Evolutionary conservation across 306 rosid species (phyloP), one percentile per base, ranked within the genome.

Genomic region (Cajanus cajan): DNA sequence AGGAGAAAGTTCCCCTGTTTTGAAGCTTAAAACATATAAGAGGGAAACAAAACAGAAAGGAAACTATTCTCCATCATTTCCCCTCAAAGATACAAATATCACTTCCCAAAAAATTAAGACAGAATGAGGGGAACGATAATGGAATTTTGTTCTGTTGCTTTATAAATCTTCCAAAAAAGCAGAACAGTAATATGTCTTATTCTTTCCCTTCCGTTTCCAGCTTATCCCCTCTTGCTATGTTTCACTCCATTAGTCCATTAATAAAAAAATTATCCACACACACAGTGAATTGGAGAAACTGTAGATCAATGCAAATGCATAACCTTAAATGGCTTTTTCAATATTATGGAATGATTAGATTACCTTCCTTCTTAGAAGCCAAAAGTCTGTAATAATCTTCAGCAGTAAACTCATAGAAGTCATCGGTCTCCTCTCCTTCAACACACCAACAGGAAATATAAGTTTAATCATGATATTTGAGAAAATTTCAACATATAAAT

Each of bases 351-450:
- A 71, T 36, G 28, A 69, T 72, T 16, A 52, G 24, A 65, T 86
- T 88, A 91, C 98, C 98, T 73, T 89, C 90, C 82, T 88, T 94
- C 78, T 87, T 90, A 37, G 89, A 37, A 15, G 90, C 86, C 70
- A 82, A 69, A 16, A 90, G 51, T 58, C 90, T 89, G 71, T 76
- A 80, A 82, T 94, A 94, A 82, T 94, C 98, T 79, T 87, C 97
- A 0, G 96, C 71, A 2, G 94, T 87, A 71, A 94, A 94, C 84
- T 94, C 98, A 62, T 86, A 93, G 86, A 90, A 85, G 28, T 88
- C 97, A 71, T 94, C 92, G 13, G 85, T 10, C 86, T 86, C 97
- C 68, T 88, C 98, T 85, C 83, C 88, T 66, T 71, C 74, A 33
- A 76, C 62, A 81, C 34, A 66, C 40, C 45, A 71, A 63, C 33